Evolutionary conservation across 768 basidiomycete genomes (phyloP), one percentile per base, ranked within the genome.

Genomic region (Russula ochroleuca): DNA sequence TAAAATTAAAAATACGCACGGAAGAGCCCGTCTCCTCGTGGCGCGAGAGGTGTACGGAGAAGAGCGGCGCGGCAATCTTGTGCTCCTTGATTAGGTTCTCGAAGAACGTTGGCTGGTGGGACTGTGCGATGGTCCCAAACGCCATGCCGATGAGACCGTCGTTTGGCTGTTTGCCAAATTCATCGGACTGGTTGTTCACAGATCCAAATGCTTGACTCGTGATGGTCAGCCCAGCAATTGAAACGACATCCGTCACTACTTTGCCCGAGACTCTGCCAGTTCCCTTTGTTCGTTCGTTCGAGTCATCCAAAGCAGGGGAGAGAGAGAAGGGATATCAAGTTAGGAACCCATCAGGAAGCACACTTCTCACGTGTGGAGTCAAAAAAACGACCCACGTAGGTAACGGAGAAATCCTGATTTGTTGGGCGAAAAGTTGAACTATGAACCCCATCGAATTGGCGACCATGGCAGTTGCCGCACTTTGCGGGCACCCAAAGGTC

Each of bases 121-220:
- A 78, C 51, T 68, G 72, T 13, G 85, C 72, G 59, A 88, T 85
- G 47, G 79, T 74, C 40, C 82, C 74, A 67, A 88, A 89, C 13
- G 83, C 86, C 69, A 88, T 72, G 28, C 86, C 87, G 8, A 85
- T 70, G 13, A 87, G 75, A 13, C 86, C 88, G 51, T 79, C 78
- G 62, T 78, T 83, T 9, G 85, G 85, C 19, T 77, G 75, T 43
- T 69, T 68, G 38, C 74, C 72, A 72, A 88, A 85, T 68, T 83
- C 83, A 6, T 73, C 68, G 0, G 83, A 82, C 56, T 79, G 77
- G 4, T 73, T 69, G 21, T 59, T 69, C 55, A 83, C 83, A 6
- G 80, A 80, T 33, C 85, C 83, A 68, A 89, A 84, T n/a, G 77
- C 74, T 72, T 86, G 86, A 23, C 77, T 70, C 5, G 67, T 45